Base-by-base conservation (phyloP, 129 eudicot genomes). In the Saussurea involucrata region DNA sequence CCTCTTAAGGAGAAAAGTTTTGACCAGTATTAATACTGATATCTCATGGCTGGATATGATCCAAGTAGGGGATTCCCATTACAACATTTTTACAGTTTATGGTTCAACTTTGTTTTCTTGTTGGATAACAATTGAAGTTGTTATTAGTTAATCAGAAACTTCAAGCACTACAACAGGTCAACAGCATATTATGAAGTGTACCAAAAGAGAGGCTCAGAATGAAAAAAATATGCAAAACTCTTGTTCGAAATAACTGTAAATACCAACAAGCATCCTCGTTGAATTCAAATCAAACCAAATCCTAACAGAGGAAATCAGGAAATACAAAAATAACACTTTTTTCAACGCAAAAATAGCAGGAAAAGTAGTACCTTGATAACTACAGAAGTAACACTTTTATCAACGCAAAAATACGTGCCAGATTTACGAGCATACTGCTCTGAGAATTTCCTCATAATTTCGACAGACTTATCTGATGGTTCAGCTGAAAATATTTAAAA, bases 371-470 rank as follows among this genome's bases (percentile, higher is more conserved):
- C 98, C 98, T 95, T 95, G 87, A 95, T 95, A 22, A 95, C 98
- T 25, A 95, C 98, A 61, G 98, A 91, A 61, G 98, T 95, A 42
- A 95, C 98, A 49, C 96, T 85, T 83, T 95, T 95, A 88, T 95
- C 98, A 7, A 86, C 89, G 22, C 98, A 95, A 61, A 95, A 95
- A 78, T 91, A 95, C 3, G 98, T 95, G 58, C 86, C 92, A 8
- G 98, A 95, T 90, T 76, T 89, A 63, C 98, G 93, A 68, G 96
- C 96, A 83, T 91, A 95, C 83, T 95, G 96, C 89, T 95, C 98
- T 29, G 98, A 95, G 53, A 95, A 95, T 78, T 95, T 95, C 88
- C 98, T 89, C 98, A 95, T 95, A 33, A 95, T 83, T 58, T 95
- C 98, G 17, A 95, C 88, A 68, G 98, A 89, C 79, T 95, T 95